phyloP scores from a whole-genome alignment of 2,329 filamentous ascomycete genomes.

The Epichloe sibirici region DNA sequence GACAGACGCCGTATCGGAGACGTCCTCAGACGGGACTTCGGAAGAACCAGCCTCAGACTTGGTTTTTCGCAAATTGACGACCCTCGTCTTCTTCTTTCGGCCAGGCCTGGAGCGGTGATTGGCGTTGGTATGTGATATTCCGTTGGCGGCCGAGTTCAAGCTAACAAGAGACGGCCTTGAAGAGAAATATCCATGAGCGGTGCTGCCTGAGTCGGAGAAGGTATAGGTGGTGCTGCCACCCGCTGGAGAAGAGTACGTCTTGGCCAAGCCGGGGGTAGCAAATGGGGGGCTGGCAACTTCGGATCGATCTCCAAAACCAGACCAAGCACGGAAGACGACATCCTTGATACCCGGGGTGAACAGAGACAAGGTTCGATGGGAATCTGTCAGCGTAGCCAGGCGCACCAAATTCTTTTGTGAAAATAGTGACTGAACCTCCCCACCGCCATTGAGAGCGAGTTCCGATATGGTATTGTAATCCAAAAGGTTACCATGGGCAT shows the following conservation, averaged over 20 bases:
- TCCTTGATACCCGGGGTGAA: constrained; percentile 87
- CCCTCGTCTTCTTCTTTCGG: constrained; percentile 71
- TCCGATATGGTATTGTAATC: constrained; percentile 65
- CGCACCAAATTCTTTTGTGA: constrained; percentile 88
- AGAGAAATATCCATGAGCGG: constrained; percentile 48
- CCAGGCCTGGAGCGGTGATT: constrained; percentile 48
- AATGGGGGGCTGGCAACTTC: constrained; percentile 42
- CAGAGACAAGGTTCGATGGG: constrained; percentile 78
- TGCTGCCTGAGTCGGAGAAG: constrained; percentile 59
- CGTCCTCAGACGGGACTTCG: constrained; percentile 32
- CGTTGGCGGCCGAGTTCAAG: constrained; percentile 46
- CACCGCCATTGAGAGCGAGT: constrained; percentile 64
- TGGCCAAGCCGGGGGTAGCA: constrained; percentile 41
- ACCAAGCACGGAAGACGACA: constrained; percentile 87
- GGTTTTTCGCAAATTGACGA: constrained; percentile 66
- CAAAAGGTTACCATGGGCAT: constrained; percentile 64
- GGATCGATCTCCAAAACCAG: constrained; percentile 59
- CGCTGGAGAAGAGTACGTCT: constrained; percentile 48
- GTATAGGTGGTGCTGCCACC: constrained; percentile 57
- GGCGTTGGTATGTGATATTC: constrained; percentile 50
- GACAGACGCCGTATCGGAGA: constrained; percentile 42
- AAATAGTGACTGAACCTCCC: constrained; percentile 79
- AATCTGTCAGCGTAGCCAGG: constrained; percentile 71
- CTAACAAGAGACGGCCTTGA: constrained; percentile 56
- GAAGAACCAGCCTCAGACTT: constrained; percentile 42